These are phyloP conservation scores for Chlorella variabilis DNA, from an alignment of 163 green algal species.

Conservation along the genomic window DNA sequence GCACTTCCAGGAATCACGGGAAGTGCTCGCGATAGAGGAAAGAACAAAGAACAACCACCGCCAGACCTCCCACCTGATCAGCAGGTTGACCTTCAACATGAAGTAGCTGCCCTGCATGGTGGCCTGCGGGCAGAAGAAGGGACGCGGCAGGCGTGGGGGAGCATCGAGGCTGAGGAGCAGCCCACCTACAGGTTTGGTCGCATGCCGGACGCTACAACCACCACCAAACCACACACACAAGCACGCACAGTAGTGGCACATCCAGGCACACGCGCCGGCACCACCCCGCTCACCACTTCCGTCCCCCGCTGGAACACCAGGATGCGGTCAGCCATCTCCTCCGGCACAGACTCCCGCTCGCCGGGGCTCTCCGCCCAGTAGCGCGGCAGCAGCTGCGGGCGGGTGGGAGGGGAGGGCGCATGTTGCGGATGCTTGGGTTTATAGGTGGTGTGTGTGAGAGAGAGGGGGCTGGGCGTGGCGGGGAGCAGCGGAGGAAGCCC, in stretches of 20 bases:
- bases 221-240: too few species aligned
- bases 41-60: too few species aligned
- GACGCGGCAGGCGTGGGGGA: too few species aligned
- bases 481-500: background rate
- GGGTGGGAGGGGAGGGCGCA: too few species aligned
- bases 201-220: too few species aligned
- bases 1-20: too few species aligned
- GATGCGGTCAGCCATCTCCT: slow-evolving; percentile 33
- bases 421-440: too few species aligned
- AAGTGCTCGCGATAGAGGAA: too few species aligned
- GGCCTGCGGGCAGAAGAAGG: slow-evolving; percentile 9
- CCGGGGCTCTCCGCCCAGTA: slow-evolving; percentile 56
- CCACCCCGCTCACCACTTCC: slow-evolving; percentile 10
- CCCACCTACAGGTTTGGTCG: too few species aligned
- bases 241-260: too few species aligned
- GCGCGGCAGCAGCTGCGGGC: slow-evolving; percentile 48
- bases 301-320: slow-evolving; percentile 50
- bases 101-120: slow-evolving; percentile 43
- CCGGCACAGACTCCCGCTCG: background rate
- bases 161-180: too few species aligned
- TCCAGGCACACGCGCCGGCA: too few species aligned
- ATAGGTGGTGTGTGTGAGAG: background rate
- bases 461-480: background rate
- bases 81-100: slow-evolving; percentile 46
- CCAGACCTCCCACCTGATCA: slow-evolving; percentile 23